Percentiles rank a stretch among this genome's conserved stretches.
These are phyloP conservation scores for Bolboschoenus planiculmis DNA, from an alignment of 176 grass and related monocot species.

Conservation along the genomic window DNA sequence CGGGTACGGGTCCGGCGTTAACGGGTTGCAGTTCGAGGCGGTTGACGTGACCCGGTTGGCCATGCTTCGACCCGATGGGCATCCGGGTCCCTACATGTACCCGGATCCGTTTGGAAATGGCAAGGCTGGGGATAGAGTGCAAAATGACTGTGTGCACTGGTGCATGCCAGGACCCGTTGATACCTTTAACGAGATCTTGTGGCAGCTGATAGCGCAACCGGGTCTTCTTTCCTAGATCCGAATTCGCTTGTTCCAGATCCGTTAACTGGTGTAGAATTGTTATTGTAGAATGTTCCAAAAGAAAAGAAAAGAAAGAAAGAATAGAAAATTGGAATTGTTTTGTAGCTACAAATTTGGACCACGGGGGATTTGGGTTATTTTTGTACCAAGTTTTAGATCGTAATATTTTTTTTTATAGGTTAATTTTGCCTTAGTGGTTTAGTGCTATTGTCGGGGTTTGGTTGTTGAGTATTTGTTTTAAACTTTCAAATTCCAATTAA, in stretches of 20 bases:
- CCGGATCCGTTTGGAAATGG: conserved; percentile 42
- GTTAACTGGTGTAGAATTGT: too few relatives aligned
- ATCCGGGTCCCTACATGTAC: conserved; percentile 79
- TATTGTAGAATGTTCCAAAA: too few relatives aligned
- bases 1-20: not conserved
- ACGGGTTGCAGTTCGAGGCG: conserved; percentile 35
- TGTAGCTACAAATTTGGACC: not conserved
- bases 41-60: conserved; percentile 69
- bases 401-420: not conserved
- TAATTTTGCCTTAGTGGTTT: not conserved
- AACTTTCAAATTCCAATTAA: not conserved
- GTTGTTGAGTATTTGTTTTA: not conserved
- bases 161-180: conserved; percentile 71
- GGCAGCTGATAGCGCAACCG: conserved; percentile 26
- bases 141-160: conserved; percentile 96
- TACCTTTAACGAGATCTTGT: conserved; percentile 67
- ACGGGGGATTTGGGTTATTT: not conserved
- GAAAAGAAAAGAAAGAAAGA: not conserved
- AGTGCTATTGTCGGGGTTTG: not conserved
- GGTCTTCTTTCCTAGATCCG: not conserved
- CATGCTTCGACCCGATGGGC: conserved; percentile 55
- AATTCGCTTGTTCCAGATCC: not conserved
- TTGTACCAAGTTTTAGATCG: not conserved
- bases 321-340: not conserved
- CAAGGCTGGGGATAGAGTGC: conserved; percentile 29